Evolutionary conservation across 1,284 basidiomycete species (phyloP).

Genomic region (Rhizopogon parksii): DNA sequence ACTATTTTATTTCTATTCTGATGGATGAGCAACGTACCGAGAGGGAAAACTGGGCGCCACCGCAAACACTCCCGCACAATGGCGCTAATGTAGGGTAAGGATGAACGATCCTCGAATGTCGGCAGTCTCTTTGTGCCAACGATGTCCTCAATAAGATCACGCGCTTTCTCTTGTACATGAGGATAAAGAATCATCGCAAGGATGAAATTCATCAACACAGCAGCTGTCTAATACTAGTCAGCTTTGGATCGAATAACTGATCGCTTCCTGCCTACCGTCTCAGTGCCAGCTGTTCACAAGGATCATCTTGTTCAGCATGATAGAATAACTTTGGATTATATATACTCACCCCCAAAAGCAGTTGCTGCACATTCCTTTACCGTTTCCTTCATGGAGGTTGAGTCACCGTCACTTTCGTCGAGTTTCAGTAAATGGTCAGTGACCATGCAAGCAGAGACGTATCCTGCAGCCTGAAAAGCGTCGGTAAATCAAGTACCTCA

Average conservation of each 20-base stretch:
- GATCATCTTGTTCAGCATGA: not conserved
- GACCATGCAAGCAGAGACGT: constrained; percentile 4
- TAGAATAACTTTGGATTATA: not conserved
- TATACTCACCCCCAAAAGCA: constrained; percentile 6
- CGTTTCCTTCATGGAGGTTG: not conserved
- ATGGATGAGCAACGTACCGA: not conserved
- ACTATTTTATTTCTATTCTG: not conserved
- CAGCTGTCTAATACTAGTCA: constrained; percentile 14
- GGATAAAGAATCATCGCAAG: constrained; percentile 31
- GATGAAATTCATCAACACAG: constrained; percentile 25
- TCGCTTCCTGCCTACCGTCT: not conserved
- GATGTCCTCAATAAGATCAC: not conserved
- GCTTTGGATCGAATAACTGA: not conserved
- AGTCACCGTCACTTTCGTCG: not conserved
- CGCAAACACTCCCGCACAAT: constrained; percentile 22
- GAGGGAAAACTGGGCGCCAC: not conserved
- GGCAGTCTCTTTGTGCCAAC: constrained; percentile 1
- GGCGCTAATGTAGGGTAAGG: constrained; percentile 29
- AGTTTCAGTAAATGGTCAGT: constrained; percentile 2
- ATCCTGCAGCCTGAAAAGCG: constrained; percentile 4
- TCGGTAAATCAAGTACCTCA: not conserved
- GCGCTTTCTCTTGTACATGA: constrained; percentile 23
- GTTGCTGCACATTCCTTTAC: constrained; percentile 8
- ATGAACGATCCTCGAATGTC: constrained; percentile 28
- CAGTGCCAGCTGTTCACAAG: constrained; percentile 11